Percentiles rank a stretch among this genome's conserved stretches.
Conservation (phyloP, 2,329 filamentous ascomycete species). For the Eutypella sp. region DNA sequence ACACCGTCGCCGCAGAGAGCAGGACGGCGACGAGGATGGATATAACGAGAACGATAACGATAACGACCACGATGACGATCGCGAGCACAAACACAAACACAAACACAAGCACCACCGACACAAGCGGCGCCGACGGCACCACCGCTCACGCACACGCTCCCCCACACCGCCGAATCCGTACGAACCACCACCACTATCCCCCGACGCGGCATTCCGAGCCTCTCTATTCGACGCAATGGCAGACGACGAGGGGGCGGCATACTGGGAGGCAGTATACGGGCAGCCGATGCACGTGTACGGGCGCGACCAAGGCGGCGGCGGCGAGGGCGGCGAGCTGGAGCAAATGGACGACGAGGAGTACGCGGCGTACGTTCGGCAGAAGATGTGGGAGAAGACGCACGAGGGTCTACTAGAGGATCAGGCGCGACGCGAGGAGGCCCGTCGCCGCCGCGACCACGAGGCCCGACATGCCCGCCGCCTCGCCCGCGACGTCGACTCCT, state of each 20-base stretch:
- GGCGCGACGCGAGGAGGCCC: conserved; percentile 52
- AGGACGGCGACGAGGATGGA: conserved; percentile 5
- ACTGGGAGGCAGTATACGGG: conserved; percentile 95
- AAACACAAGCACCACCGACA: conserved; percentile 27
- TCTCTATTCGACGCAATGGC: conserved; percentile 95
- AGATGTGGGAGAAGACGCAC: conserved; percentile 96
- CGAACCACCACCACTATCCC: conserved; percentile 48
- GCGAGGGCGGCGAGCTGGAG: conserved; percentile 58
- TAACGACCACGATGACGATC: conserved; percentile 1
- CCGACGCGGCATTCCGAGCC: conserved; percentile 78
- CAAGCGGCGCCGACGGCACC: too few relatives aligned
- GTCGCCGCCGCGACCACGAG: conserved; percentile 36
- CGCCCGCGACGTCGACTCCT: conserved; percentile 62
- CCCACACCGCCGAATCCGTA: conserved; percentile 44
- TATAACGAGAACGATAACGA: neutral
- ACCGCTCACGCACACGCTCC: conserved; percentile 32
- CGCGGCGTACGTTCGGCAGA: conserved; percentile 72
- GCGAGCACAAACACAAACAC: conserved; percentile 18
- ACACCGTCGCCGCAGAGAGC: conserved; percentile 22
- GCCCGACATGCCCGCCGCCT: conserved; percentile 40
- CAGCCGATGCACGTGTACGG: conserved; percentile 85
- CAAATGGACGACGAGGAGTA: conserved; percentile 93
- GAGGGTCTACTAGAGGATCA: conserved; percentile 77
- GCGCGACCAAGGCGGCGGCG: conserved; percentile 38
- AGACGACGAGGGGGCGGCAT: conserved; percentile 91